Percentiles rank a stretch among this genome's conserved stretches.
Evolutionary conservation across 2,329 filamentous ascomycete species (phyloP).

Genomic region (Colletotrichum paranaense): DNA sequence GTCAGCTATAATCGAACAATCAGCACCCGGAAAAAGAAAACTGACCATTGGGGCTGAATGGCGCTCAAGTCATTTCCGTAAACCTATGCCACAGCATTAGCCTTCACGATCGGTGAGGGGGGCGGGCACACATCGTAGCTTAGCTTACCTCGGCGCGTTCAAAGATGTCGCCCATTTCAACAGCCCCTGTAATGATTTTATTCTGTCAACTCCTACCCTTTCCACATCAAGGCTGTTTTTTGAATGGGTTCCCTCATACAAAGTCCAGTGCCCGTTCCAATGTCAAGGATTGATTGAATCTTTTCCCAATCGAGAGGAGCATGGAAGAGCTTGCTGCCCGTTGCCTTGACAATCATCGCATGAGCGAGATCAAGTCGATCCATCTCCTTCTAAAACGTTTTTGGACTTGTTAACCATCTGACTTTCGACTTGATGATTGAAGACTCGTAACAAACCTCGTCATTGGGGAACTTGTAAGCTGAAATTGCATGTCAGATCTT

Average conservation of each 20-base stretch:
- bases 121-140: background rate
- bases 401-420: background rate
- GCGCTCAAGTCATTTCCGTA: background rate
- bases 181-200: background rate
- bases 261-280: background rate
- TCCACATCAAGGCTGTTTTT: background rate
- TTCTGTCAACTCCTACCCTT: background rate
- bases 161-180: background rate
- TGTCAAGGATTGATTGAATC: conserved; percentile 47
- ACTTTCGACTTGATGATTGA: background rate
- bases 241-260: background rate
- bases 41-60: background rate
- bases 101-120: background rate
- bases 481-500: background rate
- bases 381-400: background rate
- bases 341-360: conserved; percentile 1
- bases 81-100: background rate
- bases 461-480: background rate
- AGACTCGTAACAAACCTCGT: background rate
- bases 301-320: background rate
- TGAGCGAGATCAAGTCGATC: conserved; percentile 7
- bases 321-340: background rate
- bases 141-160: background rate
- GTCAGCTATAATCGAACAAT: background rate
- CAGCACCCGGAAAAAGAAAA: background rate